A percentile compares a stretch with the other conserved stretches of the same genome.
Evolutionary conservation across 192 early-diverging fungal species (phyloP).

Genomic region (Coemansia sp.): DNA sequence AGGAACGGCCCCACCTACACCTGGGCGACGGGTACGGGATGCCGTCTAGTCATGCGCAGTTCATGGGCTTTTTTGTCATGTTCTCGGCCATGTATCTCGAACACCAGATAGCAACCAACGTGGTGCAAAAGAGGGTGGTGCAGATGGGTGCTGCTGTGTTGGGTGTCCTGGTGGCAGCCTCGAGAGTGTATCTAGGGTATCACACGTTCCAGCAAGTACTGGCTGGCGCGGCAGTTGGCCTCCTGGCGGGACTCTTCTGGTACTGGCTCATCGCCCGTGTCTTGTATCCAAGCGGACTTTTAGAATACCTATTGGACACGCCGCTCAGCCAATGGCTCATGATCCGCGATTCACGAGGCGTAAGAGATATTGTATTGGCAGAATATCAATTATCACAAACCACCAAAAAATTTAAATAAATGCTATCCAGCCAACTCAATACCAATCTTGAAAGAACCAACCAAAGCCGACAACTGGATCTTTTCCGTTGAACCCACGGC

Average conservation of each 20-base stretch:
- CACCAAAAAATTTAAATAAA: slow-evolving; percentile 4
- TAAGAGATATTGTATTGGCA: slow-evolving; percentile 28
- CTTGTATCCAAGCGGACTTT: slow-evolving; percentile 12
- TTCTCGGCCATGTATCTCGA: slow-evolving; percentile 33
- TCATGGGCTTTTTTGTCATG: slow-evolving; percentile 45
- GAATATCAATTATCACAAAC: slow-evolving; percentile 35
- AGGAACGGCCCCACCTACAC: slow-evolving; percentile 32
- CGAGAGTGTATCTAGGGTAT: slow-evolving; percentile 46
- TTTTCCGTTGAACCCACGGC: slow-evolving; percentile 80
- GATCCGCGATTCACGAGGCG: slow-evolving; percentile 35
- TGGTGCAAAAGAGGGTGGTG: slow-evolving; percentile 6
- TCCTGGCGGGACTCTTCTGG: slow-evolving; percentile 24
- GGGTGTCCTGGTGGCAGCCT: slow-evolving; percentile 17
- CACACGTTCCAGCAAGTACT: slow-evolving; percentile 33
- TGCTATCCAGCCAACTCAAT: slow-evolving; percentile 60
- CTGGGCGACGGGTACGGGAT: slow-evolving; percentile 53
- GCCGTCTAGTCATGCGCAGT: slow-evolving; percentile 54
- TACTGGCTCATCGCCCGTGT: slow-evolving; percentile 14
- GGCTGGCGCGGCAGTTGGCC: slow-evolving; percentile 21
- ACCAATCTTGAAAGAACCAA: slow-evolving; percentile 83
- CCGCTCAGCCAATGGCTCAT: slow-evolving; percentile 32
- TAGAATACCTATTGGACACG: slow-evolving; percentile 11
- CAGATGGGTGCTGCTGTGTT: slow-evolving; percentile 26
- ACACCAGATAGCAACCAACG: slow-evolving; percentile 3
- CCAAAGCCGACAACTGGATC: slow-evolving; percentile 81